phyloP scores from a whole-genome alignment of 2,329 filamentous ascomycete genomes.

The Colletotrichum sp. region DNA sequence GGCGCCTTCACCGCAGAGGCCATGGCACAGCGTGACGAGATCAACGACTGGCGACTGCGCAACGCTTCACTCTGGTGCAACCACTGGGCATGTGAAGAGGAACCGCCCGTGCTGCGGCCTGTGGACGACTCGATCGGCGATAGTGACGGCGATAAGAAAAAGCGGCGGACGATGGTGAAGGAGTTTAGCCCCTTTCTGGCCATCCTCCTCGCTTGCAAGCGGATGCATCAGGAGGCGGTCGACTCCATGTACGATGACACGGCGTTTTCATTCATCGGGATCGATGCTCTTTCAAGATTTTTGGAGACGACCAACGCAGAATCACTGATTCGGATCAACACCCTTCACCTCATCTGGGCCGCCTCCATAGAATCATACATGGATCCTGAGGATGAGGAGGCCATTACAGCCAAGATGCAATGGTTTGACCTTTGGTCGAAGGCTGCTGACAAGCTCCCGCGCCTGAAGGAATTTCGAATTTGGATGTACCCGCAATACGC shows the following conservation, averaged over 20 bases:
- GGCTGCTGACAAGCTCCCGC: neutral
- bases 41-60: conserved; percentile 6
- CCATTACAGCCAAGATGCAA: neutral
- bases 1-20: neutral
- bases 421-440: neutral
- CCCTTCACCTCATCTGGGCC: neutral
- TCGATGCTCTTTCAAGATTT: neutral
- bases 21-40: neutral
- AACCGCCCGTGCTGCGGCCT: conserved; percentile 1
- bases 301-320: neutral
- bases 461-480: neutral
- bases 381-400: neutral
- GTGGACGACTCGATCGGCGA: neutral
- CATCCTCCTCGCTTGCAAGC: conserved; percentile 12
- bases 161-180: neutral
- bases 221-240: conserved; percentile 9
- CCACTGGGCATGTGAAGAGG: conserved; percentile 15
- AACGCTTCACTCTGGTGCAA: neutral
- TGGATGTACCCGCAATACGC: conserved; percentile 12
- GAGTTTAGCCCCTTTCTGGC: conserved; percentile 17
- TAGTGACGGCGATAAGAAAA: neutral
- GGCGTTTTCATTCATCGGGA: conserved; percentile 22
- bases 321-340: neutral
- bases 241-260: conserved; percentile 8
- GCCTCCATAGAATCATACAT: conserved; percentile 11